Conservation (phyloP, 805 yeast species). For the Lachancea meyersii region DNA sequence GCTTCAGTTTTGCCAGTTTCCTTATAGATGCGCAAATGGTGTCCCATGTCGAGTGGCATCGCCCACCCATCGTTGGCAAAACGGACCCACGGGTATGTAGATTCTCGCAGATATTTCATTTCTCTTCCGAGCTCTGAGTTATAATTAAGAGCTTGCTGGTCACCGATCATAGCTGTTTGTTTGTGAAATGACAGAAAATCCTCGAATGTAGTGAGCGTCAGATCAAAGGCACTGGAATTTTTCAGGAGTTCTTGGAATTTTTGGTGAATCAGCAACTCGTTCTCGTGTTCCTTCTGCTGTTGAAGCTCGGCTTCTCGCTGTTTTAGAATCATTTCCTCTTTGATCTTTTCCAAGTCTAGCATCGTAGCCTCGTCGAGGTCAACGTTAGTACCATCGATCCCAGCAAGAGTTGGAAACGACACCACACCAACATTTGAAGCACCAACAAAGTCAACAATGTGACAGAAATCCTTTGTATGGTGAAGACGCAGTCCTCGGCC, state of each 20-base stretch:
- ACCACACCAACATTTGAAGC: constrained; percentile 48
- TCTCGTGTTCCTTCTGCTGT: constrained; percentile 10
- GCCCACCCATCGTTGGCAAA: constrained; percentile 32
- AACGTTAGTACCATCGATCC: constrained; percentile 17
- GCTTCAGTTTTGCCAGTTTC: not conserved
- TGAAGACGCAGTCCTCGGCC: constrained; percentile 79
- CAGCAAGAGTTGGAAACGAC: constrained; percentile 49
- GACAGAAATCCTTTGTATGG: constrained; percentile 58
- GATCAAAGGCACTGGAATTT: constrained; percentile 23
- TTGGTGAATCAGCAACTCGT: constrained; percentile 9
- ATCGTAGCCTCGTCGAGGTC: constrained; percentile 30
- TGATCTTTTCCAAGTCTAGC: constrained; percentile 29
- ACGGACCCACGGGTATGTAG: constrained; percentile 34
- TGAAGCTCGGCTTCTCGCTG: constrained; percentile 11
- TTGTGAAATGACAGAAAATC: constrained; percentile 34
- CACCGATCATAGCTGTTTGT: constrained; percentile 4
- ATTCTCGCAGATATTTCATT: constrained; percentile 15
- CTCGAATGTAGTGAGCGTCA: constrained; percentile 36
- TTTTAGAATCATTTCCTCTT: constrained; percentile 19
- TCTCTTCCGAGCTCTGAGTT: constrained; percentile 13
- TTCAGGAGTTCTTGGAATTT: constrained; percentile 15
- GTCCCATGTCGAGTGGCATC: constrained; percentile 18
- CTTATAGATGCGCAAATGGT: constrained; percentile 25
- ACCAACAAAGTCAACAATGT: constrained; percentile 73
- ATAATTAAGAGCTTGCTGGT: not conserved